Evolutionary conservation across 2,329 filamentous ascomycete species (phyloP).

Genomic region (Aspergillus novoparasiticus): DNA sequence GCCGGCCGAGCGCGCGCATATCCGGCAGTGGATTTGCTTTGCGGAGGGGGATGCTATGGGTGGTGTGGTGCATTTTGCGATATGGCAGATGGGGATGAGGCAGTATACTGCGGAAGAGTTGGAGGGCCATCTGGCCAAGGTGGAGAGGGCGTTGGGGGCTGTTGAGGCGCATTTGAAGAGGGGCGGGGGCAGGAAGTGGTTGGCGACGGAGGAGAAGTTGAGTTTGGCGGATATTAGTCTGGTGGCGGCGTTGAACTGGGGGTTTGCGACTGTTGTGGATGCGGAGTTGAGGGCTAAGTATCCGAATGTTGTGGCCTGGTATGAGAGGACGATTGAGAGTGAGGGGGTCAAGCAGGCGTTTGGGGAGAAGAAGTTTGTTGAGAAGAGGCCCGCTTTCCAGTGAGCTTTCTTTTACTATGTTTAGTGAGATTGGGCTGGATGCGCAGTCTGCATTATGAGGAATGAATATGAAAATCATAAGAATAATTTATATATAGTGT

Average conservation of each 20-base stretch:
- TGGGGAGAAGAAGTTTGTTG: slow-evolving; percentile 29
- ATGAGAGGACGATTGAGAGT: slow-evolving; percentile 17
- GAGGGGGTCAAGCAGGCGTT: slow-evolving; percentile 32
- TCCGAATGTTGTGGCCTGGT: slow-evolving; percentile 28
- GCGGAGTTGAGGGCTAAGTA: slow-evolving; percentile 31
- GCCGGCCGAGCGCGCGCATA: slow-evolving; percentile 43
- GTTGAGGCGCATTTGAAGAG: slow-evolving; percentile 22
- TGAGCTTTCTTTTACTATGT: not conserved
- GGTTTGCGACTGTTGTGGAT: slow-evolving; percentile 28
- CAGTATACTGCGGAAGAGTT: slow-evolving; percentile 26
- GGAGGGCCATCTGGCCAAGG: slow-evolving; percentile 17
- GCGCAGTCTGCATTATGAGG: not conserved
- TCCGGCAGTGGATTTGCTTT: slow-evolving; percentile 53
- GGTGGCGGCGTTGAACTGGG: slow-evolving; percentile 28
- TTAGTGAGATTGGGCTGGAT: not conserved
- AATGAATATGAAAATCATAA: not conserved
- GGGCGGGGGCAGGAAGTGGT: slow-evolving; percentile 24
- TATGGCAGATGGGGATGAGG: slow-evolving; percentile 24
- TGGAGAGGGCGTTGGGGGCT: slow-evolving; percentile 23
- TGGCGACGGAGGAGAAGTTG: slow-evolving; percentile 26
- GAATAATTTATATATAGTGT: not conserved
- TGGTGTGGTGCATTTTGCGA: slow-evolving; percentile 19
- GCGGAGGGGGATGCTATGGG: slow-evolving; percentile 36
- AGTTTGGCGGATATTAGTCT: slow-evolving; percentile 34
- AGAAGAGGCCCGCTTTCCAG: slow-evolving; percentile 16